phyloP scores from a whole-genome alignment of 2,329 filamentous ascomycete genomes.

The Ophiostoma sp. region DNA sequence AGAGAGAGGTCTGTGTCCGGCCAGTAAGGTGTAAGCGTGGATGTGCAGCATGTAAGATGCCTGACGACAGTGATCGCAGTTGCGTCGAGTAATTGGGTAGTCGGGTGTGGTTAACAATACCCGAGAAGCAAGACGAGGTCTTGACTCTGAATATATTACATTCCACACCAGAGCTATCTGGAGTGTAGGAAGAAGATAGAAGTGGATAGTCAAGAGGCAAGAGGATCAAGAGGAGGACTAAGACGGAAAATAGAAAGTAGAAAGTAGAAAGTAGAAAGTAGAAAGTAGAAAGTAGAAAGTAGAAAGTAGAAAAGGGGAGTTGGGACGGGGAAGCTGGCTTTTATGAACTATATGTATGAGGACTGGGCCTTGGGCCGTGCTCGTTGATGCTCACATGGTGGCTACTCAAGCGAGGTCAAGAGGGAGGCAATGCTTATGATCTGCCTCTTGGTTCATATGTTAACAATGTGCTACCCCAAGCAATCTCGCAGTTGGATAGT shows the following conservation, averaged over 20 bases:
- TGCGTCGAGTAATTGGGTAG: no score
- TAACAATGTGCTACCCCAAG: no score
- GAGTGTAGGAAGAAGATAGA: neutral
- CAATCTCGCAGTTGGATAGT: neutral
- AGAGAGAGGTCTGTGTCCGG: neutral
- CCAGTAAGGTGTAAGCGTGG: neutral
- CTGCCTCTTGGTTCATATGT: neutral
- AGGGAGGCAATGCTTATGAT: neutral
- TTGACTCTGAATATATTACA: neutral
- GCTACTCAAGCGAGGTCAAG: neutral
- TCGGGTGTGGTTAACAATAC: no score
- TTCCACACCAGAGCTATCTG: constrained; percentile 7
- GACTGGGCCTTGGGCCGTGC: no score
- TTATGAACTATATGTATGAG: neutral
- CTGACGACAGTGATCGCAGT: no score
- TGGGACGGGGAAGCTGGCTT: neutral
- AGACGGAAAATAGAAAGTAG: neutral
- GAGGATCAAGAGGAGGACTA: neutral
- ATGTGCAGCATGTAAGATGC: neutral
- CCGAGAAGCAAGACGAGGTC: neutral
- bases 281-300: neutral
- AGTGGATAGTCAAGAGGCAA: neutral
- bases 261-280: neutral
- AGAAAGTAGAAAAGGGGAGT: neutral
- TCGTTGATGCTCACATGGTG: neutral